Conservation (phyloP, 139 green algal genomes). For the Edaphochlamys debaryana region DNA sequence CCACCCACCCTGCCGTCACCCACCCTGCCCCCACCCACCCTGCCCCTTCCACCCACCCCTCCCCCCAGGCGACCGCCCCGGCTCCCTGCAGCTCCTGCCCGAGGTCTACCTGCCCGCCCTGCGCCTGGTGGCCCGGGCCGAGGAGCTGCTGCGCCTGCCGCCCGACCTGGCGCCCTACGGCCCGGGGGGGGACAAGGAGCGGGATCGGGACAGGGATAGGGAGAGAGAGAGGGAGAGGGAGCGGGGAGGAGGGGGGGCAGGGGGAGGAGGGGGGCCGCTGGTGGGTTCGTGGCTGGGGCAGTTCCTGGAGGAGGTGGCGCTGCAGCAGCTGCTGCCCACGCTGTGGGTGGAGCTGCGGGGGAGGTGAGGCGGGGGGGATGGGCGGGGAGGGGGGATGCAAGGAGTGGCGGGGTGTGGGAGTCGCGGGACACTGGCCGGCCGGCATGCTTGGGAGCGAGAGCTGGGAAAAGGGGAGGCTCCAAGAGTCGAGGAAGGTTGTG, state of each 20-base stretch:
- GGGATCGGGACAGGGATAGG: too few species aligned
- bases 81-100: slow-evolving; percentile 31
- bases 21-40: too few species aligned
- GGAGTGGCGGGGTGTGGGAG: too few species aligned
- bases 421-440: too few species aligned
- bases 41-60: too few species aligned
- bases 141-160: slow-evolving; percentile 30
- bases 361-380: slow-evolving; percentile 19
- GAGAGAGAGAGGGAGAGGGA: too few species aligned
- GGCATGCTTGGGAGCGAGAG: too few species aligned
- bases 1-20: too few species aligned
- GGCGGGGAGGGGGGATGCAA: too few species aligned
- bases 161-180: slow-evolving; percentile 6
- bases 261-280: not conserved
- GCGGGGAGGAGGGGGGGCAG: not conserved
- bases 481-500: too few species aligned
- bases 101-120: slow-evolving; percentile 33
- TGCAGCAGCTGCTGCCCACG: slow-evolving; percentile 68
- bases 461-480: too few species aligned
- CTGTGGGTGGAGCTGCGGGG: slow-evolving; percentile 67
- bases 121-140: slow-evolving; percentile 20
- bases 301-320: slow-evolving; percentile 34
- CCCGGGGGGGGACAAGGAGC: not conserved
- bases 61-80: slow-evolving; percentile 23
- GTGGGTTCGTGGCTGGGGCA: slow-evolving; percentile 20